Base-by-base conservation (phyloP, 139 green algal genomes). In the Limnomonas spitsbergensis region DNA sequence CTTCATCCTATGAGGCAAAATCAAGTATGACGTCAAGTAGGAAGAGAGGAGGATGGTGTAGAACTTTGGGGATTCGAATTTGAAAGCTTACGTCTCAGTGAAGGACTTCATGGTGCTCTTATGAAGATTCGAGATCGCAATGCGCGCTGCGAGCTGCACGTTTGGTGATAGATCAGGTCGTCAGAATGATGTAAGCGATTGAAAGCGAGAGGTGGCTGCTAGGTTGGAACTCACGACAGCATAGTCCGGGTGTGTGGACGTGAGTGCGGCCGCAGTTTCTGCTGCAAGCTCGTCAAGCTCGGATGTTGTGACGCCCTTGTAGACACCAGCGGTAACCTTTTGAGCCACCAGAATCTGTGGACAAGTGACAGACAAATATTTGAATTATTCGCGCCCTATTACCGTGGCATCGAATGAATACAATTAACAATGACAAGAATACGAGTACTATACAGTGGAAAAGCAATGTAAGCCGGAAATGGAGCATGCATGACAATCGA, bases 91-190 rank as follows among this genome's bases (percentile, higher is more conserved):
- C 91, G 93, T 97, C 73, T 97, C 90, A 36, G 82, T 94, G 85
- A 99, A 99, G 31, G 90, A 97, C 89, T 99, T 99, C 26, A 94
- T 74, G 0, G 96, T 99, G 78, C 94, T 98, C 93, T 99, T 99
- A 91, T 99, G 96, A 73, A 99, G 85, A 89, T 99, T 99, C 54
- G 96, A 99, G 34, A 99, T 95, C 0, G 96, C 95, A 76, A 99
- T 98, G 35, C 96, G 88, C 2, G 96, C 96, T 4, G 96, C 96
- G 2, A 99, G 91, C 95, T 98, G 82, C 14, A 20, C 47, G 83
- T 20, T 31, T 20, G 66, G 38, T 6, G 38, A 37, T 7, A 37
- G 67, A 37, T 35, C n/a, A n/a, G n/a, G n/a, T n/a, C n/a, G 67
- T 74, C 67, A 74, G 67, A 71, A 14, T 14, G 20, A 61, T 29